Percentiles rank a stretch among this genome's conserved stretches.
Conservation (phyloP, 768 basidiomycete genomes). For the Termitomyces sp. region DNA sequence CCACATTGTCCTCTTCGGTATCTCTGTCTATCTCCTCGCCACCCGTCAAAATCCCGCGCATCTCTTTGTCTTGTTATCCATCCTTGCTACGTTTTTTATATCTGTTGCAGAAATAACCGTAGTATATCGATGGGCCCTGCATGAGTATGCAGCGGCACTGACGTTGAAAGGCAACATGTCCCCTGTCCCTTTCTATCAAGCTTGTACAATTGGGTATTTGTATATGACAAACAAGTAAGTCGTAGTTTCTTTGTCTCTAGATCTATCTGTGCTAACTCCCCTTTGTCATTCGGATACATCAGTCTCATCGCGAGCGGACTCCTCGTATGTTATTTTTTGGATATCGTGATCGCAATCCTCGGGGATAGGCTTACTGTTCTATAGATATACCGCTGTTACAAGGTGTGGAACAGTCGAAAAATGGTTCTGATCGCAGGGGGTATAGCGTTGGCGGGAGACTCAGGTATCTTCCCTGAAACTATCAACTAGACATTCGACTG, state of each 20-base stretch:
- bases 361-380: neutral
- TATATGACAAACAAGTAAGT: constrained; percentile 4
- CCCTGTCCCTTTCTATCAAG: too few species aligned
- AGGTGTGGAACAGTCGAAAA: neutral
- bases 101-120: neutral
- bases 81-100: neutral
- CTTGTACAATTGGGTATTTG: neutral
- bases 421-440: neutral
- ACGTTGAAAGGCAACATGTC: too few species aligned
- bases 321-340: neutral
- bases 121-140: neutral
- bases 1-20: constrained; percentile 1
- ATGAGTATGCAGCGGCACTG: neutral
- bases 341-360: neutral
- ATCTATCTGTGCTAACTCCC: neutral
- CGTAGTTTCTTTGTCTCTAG: neutral
- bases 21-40: neutral
- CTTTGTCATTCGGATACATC: neutral
- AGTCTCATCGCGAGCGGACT: constrained; percentile 1
- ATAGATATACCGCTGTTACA: neutral
- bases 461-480: neutral
- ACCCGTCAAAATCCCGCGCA: neutral
- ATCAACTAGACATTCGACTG: neutral
- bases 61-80: neutral
- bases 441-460: neutral